A percentile compares a stretch with the other conserved stretches of the same genome.
These are phyloP conservation scores for Eucalyptus rudis DNA, from an alignment of 345 rosid genomes.

Conservation along the genomic window DNA sequence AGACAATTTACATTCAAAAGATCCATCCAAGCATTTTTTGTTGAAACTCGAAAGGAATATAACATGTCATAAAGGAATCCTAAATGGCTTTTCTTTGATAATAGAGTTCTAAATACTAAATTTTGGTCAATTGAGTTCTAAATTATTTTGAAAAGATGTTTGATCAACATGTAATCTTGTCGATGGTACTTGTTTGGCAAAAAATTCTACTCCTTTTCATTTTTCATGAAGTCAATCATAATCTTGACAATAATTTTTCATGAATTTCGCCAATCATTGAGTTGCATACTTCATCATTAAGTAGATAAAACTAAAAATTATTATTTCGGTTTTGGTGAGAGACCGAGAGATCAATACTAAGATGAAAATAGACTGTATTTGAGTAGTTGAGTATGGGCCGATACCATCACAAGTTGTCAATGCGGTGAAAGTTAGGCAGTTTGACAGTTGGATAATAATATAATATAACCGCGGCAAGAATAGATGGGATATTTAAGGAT, in stretches of 20 bases:
- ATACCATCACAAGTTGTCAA: rapidly evolving
- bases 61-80: not conserved
- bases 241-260: not conserved
- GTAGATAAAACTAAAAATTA: not conserved
- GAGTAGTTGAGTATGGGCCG: rapidly evolving
- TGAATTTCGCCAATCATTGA: not conserved
- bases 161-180: not conserved
- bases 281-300: not conserved
- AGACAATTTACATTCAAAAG: not conserved
- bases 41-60: not conserved
- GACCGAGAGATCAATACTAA: not conserved
- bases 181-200: not conserved
- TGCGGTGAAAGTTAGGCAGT: rapidly evolving
- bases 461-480: not conserved
- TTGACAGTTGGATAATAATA: rapidly evolving
- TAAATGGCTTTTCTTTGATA: not conserved
- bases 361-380: not conserved
- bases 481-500: not conserved
- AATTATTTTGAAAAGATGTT: rapidly evolving
- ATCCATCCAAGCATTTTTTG: not conserved
- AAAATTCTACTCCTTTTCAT: not conserved
- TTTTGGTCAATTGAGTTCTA: not conserved
- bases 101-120: not conserved
- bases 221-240: not conserved
- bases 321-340: not conserved